These are phyloP conservation scores for Potentilla sterilis DNA, from an alignment of 306 rosid genomes.

Conservation along the genomic window DNA sequence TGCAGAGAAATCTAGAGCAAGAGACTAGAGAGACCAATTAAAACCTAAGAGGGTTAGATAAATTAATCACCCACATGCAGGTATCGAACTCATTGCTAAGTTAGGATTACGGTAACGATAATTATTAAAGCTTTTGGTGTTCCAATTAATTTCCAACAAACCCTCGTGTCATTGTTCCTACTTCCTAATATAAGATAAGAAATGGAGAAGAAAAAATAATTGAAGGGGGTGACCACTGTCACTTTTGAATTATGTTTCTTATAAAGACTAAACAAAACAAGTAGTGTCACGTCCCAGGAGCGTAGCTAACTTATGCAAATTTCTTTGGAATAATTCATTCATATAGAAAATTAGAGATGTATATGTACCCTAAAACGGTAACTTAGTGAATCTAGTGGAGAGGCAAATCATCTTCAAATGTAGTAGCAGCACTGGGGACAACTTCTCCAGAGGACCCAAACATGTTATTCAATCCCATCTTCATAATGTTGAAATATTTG, in stretches of 20 bases:
- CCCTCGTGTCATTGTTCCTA: not conserved
- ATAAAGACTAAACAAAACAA: not conserved
- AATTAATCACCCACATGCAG: not conserved
- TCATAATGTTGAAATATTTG: not conserved
- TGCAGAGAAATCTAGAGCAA: not conserved
- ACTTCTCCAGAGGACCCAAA: not conserved
- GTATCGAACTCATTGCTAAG: not conserved
- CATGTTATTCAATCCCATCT: not conserved
- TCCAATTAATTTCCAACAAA: not conserved
- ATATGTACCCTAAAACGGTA: not conserved
- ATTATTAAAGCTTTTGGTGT: not conserved
- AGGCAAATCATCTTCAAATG: too few relatives aligned
- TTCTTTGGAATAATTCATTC: too few relatives aligned
- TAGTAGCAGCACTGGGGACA: not conserved
- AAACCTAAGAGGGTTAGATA: not conserved
- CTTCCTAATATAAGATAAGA: not conserved
- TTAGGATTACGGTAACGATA: not conserved
- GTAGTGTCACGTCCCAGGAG: not conserved
- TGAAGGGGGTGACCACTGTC: conserved; percentile 3
- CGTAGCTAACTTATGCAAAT: not conserved
- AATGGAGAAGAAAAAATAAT: too few relatives aligned
- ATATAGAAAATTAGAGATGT: too few relatives aligned
- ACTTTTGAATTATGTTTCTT: not conserved
- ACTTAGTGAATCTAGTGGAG: too few relatives aligned
- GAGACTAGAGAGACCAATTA: not conserved